These are phyloP conservation scores for Exophiala calicioides DNA, from an alignment of 2,329 filamentous ascomycete genomes.

Conservation along the genomic window DNA sequence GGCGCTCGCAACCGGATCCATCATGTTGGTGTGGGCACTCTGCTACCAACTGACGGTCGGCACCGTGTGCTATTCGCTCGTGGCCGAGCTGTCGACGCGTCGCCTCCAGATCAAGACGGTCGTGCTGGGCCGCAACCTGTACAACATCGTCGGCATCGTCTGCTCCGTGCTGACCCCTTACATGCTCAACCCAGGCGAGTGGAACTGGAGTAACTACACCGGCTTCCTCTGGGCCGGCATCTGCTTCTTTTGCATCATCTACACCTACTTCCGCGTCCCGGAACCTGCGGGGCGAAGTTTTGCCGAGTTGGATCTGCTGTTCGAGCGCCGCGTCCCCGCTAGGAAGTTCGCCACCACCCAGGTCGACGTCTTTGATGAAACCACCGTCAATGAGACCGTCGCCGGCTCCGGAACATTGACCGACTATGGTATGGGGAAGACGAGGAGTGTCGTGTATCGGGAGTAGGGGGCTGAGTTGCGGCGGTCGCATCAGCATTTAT, in stretches of 20 bases:
- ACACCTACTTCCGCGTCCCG: constrained; percentile 77
- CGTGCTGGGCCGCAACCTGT: constrained; percentile 77
- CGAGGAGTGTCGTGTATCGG: constrained; percentile 3
- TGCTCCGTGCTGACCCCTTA: constrained; percentile 82
- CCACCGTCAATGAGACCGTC: constrained; percentile 20
- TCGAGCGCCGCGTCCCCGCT: constrained; percentile 70
- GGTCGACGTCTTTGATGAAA: constrained; percentile 56
- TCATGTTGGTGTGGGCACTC: constrained; percentile 82
- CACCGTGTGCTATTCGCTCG: constrained; percentile 85
- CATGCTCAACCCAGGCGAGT: constrained; percentile 80
- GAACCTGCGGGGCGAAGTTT: constrained; percentile 80
- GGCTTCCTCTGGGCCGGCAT: constrained; percentile 87
- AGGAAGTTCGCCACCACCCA: constrained; percentile 67
- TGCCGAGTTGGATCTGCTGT: constrained; percentile 82
- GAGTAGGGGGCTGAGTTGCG: constrained; percentile 7
- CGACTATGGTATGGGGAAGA: constrained; percentile 14
- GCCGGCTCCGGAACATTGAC: constrained; percentile 15
- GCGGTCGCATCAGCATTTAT: too few species aligned
- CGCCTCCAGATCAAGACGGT: constrained; percentile 89
- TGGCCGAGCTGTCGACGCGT: constrained; percentile 79
- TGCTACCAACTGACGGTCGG: constrained; percentile 86
- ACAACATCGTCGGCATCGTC: constrained; percentile 80
- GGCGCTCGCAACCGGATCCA: constrained; percentile 75
- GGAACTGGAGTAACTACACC: constrained; percentile 85
- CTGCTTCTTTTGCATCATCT: constrained; percentile 78